These are phyloP conservation scores for Hansenula anomala DNA, from an alignment of 1,139 yeast genomes.

Conservation along the genomic window DNA sequence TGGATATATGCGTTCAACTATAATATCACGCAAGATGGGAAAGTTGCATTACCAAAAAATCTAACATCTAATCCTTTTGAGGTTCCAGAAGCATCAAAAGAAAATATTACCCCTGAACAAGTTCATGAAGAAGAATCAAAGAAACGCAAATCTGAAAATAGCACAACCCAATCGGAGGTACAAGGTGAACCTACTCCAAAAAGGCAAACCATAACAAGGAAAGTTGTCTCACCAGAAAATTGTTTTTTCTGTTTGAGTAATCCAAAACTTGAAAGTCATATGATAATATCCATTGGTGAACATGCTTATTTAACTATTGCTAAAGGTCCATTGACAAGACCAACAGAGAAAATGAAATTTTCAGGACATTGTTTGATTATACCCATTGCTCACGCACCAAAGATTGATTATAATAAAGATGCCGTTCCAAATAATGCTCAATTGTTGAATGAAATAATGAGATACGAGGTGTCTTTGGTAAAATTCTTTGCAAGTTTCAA, in stretches of 20 bases:
- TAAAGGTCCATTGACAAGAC: conserved; percentile 75
- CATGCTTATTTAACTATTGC: conserved; percentile 71
- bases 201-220: conserved; percentile 15
- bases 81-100: too few relatives aligned
- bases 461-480: conserved; percentile 41
- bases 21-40: conserved; percentile 23
- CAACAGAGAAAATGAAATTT: conserved; percentile 40
- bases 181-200: background rate
- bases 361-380: conserved; percentile 82
- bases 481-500: conserved; percentile 34
- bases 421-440: conserved; percentile 23
- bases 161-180: conserved; percentile 4
- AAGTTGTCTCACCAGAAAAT: conserved; percentile 41
- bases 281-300: conserved; percentile 73
- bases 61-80: conserved; percentile 37
- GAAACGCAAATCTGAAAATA: conserved; percentile 8
- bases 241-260: conserved; percentile 88
- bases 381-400: conserved; percentile 75
- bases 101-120: background rate
- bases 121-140: background rate
- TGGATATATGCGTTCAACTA: conserved; percentile 72
- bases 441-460: conserved; percentile 34
- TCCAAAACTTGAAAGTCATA: conserved; percentile 72
- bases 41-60: conserved; percentile 15
- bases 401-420: conserved; percentile 16